Evolutionary conservation across 1,284 basidiomycete genomes (phyloP), one percentile per base, ranked within the genome.

Genomic region (Golubevia pallescens): DNA sequence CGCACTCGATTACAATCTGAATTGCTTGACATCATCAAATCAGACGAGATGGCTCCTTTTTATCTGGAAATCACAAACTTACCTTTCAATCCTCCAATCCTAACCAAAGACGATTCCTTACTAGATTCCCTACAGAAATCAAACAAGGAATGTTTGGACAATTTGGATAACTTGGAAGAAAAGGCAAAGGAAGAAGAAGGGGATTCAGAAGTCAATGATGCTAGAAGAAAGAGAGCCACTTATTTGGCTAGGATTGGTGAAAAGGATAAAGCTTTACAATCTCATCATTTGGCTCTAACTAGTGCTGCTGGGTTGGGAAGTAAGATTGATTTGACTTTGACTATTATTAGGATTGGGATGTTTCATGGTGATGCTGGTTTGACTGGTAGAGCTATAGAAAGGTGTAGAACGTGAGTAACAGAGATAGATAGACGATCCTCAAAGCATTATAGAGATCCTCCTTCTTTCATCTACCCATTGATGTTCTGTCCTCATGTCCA

Each of bases 161-260:
- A 90, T 70, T 87, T 98, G 6, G 93, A 97, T 62, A 90, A 91
- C 71, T 89, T 92, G 69, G 88, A 97, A 59, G 90, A 90, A 73
- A 93, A 95, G 75, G 94, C 95, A 0, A 90, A 94, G 87, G 92
- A 94, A 87, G 94, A 91, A 8, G 91, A 95, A 80, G 96, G 95
- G 60, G 95, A 98, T 86, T 92, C 92, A 7, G 96, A 99, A 86
- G 93, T 98, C 71, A 92, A 91, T 23, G 95, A 97, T 74, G 91
- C 92, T 3, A 88, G 97, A 63, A 90, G 92, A 67, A 92, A 92
- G n/a, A 89, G 91, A 70, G 95, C 96, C 16, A 92, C 91, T 75
- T 94, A 95, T 86, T 86, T 95, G 19, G 94, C 93, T 14, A 89
- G 90, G 70, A 97, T 98, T 78, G 96, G 95, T 2, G 94, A 97